Base-by-base conservation (phyloP, 2,329 filamentous ascomycete genomes). In the Nakataea oryzae region DNA sequence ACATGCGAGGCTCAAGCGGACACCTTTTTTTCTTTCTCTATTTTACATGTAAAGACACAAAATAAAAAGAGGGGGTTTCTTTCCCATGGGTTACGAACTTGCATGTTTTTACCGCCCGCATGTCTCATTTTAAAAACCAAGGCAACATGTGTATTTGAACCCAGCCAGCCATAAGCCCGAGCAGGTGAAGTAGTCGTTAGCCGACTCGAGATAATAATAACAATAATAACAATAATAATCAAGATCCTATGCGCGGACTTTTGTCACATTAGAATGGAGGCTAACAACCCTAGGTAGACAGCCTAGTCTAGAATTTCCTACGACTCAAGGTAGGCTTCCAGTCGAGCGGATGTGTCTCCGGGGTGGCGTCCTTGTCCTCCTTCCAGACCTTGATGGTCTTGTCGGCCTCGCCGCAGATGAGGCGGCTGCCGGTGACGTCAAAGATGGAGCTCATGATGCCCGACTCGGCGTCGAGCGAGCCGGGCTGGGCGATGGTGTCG, bases 361-460 rank as follows among this genome's bases (percentile, higher is more conserved):
- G 89, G 0, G 93, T 97, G 24, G 95, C 95, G 61, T 88, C 85
- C 58, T 96, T 91, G 73, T 99, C 95, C 67, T 88, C 89, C 74
- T 93, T 96, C 95, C 95, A 99, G 63, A 99, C 86, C 83, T 99
- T 97, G 74, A 97, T 96, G 0, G 93, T 96, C 82, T 99, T 99
- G 73, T 99, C 95, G 7, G 92, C 91, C 76, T 99, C 95, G 57
- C 96, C 96, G 26, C 90, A 93, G 66, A 99, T 96, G 68, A 99
- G 79, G 67, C 95, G 85, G 70, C 97, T 72, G 0, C 95, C 95
- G 0, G 93, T 96, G 64, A 84, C 84, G 71, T 99, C 95, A 71
- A 96, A 99, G 0, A 88, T 96, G 17, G 90, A 92, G 71, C 89
- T 91, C 88, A 99, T 96, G 68, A 99, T 86, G 61, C 96, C 96